A percentile compares a stretch with the other conserved stretches of the same genome.
Evolutionary conservation across 192 early-diverging fungal species (phyloP).

Genomic region (Linderina pennispora): DNA sequence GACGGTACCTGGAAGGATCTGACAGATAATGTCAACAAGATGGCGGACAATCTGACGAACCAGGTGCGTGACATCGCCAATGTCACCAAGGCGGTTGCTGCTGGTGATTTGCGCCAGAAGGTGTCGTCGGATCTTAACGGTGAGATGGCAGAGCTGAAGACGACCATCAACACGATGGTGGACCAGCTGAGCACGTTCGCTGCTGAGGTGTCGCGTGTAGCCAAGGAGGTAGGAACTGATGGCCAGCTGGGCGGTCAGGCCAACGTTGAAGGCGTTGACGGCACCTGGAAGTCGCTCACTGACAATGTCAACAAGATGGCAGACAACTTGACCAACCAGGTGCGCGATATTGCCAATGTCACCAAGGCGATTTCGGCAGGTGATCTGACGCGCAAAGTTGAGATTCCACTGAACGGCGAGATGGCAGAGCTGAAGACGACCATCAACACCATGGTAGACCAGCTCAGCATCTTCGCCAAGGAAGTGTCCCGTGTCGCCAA

Average conservation of each 20-base stretch:
- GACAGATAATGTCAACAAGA: conserved; percentile 64
- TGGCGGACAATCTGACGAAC: conserved; percentile 58
- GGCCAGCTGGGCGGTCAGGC: conserved; percentile 52
- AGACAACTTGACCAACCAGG: conserved; percentile 56
- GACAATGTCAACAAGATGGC: conserved; percentile 68
- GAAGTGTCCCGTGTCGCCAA: conserved; percentile 65
- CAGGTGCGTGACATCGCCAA: conserved; percentile 59
- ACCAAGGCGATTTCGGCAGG: conserved; percentile 53
- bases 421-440: conserved; percentile 53
- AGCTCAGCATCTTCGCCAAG: conserved; percentile 55
- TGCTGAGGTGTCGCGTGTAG: conserved; percentile 55
- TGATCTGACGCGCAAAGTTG: conserved; percentile 52
- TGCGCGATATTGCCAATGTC: conserved; percentile 56
- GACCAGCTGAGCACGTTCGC: conserved; percentile 59
- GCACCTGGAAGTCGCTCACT: conserved; percentile 59
- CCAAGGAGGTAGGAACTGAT: conserved; percentile 55
- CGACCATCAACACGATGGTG: conserved; percentile 59
- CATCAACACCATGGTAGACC: conserved; percentile 64
- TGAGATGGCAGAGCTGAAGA: conserved; percentile 58
- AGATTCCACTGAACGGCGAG: conserved; percentile 48
- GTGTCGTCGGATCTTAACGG: conserved; percentile 54
- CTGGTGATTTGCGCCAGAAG: conserved; percentile 54
- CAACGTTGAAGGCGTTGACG: conserved; percentile 49
- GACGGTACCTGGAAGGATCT: conserved; percentile 66
- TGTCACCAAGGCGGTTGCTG: conserved; percentile 59